Evolutionary conservation across 139 green algal genomes (phyloP), one percentile per base, ranked within the genome.

Genomic region (Tetratostichococcus sp.): DNA sequence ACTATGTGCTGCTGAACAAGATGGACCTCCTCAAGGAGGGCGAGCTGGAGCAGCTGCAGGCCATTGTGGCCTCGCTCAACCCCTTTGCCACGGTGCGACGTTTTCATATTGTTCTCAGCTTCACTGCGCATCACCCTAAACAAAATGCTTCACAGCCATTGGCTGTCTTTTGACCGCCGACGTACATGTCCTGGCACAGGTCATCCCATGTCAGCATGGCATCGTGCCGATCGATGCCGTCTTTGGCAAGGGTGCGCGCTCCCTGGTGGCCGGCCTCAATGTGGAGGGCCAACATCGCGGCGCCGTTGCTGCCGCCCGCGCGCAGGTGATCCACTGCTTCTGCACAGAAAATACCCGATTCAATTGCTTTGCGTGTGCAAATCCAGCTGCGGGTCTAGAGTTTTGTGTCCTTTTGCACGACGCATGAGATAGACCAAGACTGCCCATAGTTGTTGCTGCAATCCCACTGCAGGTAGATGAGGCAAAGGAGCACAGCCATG

Each of bases 1-100:
- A 97, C 84, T 93, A 91, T 50, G 79, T 97, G 22, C 73, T 97
- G n/a, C 79, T 96, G 26, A 97, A 97, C 87, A 97, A 97, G 89
- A 88, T 72, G 11, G 89, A 94, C 74, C 75, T 88, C 78, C 77
- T 94, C 43, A 67, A 77, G 31, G 71, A 43, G 21, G 82, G 85
- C 43, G 82, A 90, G 72, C 67, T 93, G 82, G 71, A 84, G 1
- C 72, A 74, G 30, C 82, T 97, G 58, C 33, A 70, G 0, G 86
- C 82, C 43, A 94, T 97, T 67, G 80, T 94, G 14, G 65, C 73
- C 8, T 88, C 82, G 2, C 81, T 97, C 28, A 97, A 97, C 83
- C 92, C 93, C 4, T 84, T 97, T 43, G 89, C 91, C 2, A 82
- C 86, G 42, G 87, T 77, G 19, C 39, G 39, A 6, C 39, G 39